Evolutionary conservation across 768 basidiomycete species (phyloP), one percentile per base, ranked within the genome.

Genomic region (Lactarius deliciosus): DNA sequence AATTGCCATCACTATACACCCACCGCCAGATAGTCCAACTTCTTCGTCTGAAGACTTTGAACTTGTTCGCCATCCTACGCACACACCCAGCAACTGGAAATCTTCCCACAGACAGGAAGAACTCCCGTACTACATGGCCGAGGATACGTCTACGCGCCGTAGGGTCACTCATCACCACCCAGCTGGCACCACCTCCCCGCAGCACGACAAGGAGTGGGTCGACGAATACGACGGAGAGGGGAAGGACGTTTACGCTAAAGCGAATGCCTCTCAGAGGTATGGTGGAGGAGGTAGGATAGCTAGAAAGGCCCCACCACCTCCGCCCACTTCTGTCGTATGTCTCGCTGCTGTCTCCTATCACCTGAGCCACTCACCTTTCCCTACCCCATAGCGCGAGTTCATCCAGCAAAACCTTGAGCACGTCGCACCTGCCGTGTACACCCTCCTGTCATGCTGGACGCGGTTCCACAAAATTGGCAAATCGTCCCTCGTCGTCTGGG

Each of bases 381-480:
- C n/a, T 7, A 22, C 47, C 20, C 11, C 25, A 36, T 73, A 93
- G 90, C 78, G 80, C 74, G 91, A 94, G 76, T 91, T 92, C 76
- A 73, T 92, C 59, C 76, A 85, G 62, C 91, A 94, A 81, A 92
- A 94, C 77, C 77, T 85, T 61, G 91, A 93, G 70, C 86, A 90
- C 75, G 75, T 94, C 68, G 83, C 88, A 0, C 90, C 94, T 8
- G 82, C 88, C 62, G 79, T 94, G 45, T 99, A 98, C 80, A 97
- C 96, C 50, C 85, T 96, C 38, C 86, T 98, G 55, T 89, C 94
- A 13, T 95, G 96, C 80, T 94, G 92, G 86, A 97, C 96, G 6
- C 89, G 96, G 34, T 96, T 91, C 77, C 90, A 96, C 81, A 85
- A 89, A 72, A 99, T 99, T 57, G 96, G 97, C 15, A 85, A 87